Evolutionary conservation across 2,329 filamentous ascomycete genomes (phyloP).

Genomic region (Rugonectria rugulosa): DNA sequence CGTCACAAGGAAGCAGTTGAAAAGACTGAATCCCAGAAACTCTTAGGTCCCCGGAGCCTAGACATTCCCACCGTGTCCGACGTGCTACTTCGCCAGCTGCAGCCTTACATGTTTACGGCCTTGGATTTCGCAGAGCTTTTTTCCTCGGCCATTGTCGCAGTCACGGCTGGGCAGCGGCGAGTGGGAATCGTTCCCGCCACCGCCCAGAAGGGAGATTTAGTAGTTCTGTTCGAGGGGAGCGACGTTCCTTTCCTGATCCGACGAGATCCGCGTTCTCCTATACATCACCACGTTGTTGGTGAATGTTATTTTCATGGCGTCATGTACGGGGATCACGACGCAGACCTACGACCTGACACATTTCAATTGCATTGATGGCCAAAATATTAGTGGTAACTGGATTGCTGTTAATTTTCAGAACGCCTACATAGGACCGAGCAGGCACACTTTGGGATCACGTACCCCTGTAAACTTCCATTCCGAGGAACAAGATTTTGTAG

Average conservation of each 20-base stretch:
- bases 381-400: too few relatives aligned
- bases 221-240: background rate
- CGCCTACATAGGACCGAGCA: too few relatives aligned
- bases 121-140: background rate
- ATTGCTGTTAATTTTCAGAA: too few relatives aligned
- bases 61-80: background rate
- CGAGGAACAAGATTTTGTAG: too few relatives aligned
- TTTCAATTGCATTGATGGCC: too few relatives aligned
- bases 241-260: background rate
- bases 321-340: background rate
- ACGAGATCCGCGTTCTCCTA: background rate
- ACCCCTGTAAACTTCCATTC: too few relatives aligned
- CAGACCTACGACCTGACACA: too few relatives aligned
- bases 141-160: background rate
- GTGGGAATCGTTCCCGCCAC: background rate
- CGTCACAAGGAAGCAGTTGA: too few relatives aligned
- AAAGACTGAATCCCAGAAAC: too few relatives aligned
- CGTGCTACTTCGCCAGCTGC: background rate
- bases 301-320: background rate
- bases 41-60: too few relatives aligned
- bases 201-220: background rate
- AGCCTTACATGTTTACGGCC: background rate
- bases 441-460: too few relatives aligned
- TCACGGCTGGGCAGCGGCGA: background rate
- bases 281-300: background rate